phyloP scores from a whole-genome alignment of 2,329 filamentous ascomycete genomes.

The Balansia obtecta region DNA sequence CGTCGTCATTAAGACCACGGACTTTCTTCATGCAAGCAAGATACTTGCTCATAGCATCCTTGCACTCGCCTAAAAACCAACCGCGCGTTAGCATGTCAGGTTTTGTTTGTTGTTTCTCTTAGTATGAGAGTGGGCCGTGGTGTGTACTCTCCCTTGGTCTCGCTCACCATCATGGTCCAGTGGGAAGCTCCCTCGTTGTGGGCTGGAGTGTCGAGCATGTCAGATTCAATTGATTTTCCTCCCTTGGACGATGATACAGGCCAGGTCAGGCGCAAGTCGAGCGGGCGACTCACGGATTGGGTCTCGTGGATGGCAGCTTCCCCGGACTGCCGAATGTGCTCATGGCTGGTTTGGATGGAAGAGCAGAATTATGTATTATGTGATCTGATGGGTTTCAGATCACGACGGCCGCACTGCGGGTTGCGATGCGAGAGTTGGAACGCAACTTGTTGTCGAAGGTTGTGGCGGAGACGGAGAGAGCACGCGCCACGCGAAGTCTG shows the following conservation, averaged over 20 bases:
- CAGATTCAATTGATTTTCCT: conserved; percentile 1
- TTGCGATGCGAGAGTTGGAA: neutral
- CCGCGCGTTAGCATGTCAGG: neutral
- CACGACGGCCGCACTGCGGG: neutral
- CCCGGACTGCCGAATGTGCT: conserved; percentile 61
- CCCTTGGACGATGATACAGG: neutral
- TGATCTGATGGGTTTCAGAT: neutral
- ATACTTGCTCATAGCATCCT: conserved; percentile 73
- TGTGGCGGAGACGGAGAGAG: neutral
- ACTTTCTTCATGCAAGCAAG: conserved; percentile 76
- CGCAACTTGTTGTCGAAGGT: neutral
- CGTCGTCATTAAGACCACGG: conserved; percentile 72
- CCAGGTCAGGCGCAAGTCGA: neutral
- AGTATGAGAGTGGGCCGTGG: neutral
- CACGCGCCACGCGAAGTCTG: neutral
- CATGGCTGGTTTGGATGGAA: conserved; percentile 30
- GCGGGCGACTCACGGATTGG: conserved; percentile 47
- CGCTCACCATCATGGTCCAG: conserved; percentile 70
- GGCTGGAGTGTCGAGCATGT: conserved; percentile 34
- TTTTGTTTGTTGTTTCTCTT: neutral
- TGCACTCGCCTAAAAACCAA: conserved; percentile 65
- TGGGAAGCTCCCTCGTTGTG: conserved; percentile 89
- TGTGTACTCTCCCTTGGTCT: neutral
- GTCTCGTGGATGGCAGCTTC: conserved; percentile 51
- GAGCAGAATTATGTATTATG: neutral